Evolutionary conservation across 306 rosid species (phyloP).

Genomic region (Prunus campanulata): DNA sequence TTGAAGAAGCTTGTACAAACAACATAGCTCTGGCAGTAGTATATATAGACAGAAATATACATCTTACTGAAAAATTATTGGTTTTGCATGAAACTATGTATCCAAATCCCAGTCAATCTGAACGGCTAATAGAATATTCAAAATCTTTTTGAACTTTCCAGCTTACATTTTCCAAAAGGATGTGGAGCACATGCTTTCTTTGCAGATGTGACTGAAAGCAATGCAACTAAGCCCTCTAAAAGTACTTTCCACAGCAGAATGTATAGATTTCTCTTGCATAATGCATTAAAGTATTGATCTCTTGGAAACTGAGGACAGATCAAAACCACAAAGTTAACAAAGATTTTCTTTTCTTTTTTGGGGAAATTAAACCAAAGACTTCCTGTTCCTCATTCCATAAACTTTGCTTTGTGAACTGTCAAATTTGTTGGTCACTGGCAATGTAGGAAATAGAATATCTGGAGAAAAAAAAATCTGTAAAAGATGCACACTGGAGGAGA

Average conservation of each 20-base stretch:
- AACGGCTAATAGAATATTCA: not conserved
- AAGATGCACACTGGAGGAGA: not conserved
- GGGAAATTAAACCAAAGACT: not conserved
- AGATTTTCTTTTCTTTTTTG: not conserved
- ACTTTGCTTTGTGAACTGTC: not conserved
- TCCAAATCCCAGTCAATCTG: not conserved
- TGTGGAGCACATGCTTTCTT: slow-evolving; percentile 5
- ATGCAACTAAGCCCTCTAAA: not conserved
- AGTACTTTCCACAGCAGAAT: not conserved
- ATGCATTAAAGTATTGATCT: not conserved
- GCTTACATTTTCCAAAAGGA: not conserved
- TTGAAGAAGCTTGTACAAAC: not conserved
- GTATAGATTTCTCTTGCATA: not conserved
- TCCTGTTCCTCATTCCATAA: not conserved
- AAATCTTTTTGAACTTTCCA: not conserved
- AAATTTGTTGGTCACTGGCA: not conserved
- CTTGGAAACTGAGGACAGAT: not conserved
- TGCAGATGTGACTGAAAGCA: not conserved
- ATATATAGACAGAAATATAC: not conserved
- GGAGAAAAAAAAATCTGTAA: not conserved
- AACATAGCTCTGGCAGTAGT: not conserved
- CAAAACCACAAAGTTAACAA: not conserved
- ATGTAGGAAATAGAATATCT: not conserved
- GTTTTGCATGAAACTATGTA: not conserved
- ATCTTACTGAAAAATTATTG: not conserved